A percentile compares a stretch with the other conserved stretches of the same genome.
Conservation (phyloP, 352 stramenopile species). For the Lagenidium sp. region DNA sequence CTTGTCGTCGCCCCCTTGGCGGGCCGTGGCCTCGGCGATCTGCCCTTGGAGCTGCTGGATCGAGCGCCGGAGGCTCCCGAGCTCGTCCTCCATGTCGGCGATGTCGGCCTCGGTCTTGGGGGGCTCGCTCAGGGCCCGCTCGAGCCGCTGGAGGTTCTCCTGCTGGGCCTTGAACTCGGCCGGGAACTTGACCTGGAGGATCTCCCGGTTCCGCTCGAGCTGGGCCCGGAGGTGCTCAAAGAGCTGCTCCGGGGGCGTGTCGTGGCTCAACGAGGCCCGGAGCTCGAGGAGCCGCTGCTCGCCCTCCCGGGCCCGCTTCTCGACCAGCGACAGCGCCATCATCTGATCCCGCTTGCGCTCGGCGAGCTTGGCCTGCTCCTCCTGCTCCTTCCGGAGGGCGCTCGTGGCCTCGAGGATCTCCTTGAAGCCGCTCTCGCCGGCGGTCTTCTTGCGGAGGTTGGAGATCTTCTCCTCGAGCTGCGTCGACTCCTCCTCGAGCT, state of each 20-base stretch:
- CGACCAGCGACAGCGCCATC: slow-evolving; percentile 70
- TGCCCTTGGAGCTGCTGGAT: slow-evolving; percentile 62
- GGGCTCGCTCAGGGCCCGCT: slow-evolving; percentile 57
- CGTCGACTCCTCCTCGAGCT: slow-evolving; percentile 88
- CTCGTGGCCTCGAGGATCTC: slow-evolving; percentile 89
- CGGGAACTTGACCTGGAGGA: slow-evolving; percentile 63
- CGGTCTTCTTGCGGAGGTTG: slow-evolving; percentile 84
- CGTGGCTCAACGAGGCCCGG: slow-evolving; percentile 53
- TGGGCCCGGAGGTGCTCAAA: slow-evolving; percentile 79
- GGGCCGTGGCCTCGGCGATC: slow-evolving; percentile 61
- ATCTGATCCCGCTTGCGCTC: slow-evolving; percentile 88
- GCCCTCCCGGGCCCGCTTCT: slow-evolving; percentile 70
- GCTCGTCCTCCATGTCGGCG: slow-evolving; percentile 80
- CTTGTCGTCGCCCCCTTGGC: slow-evolving; percentile 74
- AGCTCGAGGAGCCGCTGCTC: slow-evolving; percentile 68
- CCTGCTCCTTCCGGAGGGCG: slow-evolving; percentile 88
- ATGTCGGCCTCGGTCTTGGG: slow-evolving; percentile 84
- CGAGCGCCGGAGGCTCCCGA: slow-evolving; percentile 41
- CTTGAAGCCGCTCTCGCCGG: slow-evolving; percentile 72
- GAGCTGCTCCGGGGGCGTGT: slow-evolving; percentile 79
- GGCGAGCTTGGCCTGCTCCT: slow-evolving; percentile 89
- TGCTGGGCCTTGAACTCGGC: slow-evolving; percentile 67
- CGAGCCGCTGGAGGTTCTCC: slow-evolving; percentile 67
- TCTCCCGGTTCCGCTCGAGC: slow-evolving; percentile 64
- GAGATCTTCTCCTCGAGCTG: slow-evolving; percentile 90